Conservation (phyloP, 495 filamentous ascomycete genomes). For the Lophiotrema nucula region DNA sequence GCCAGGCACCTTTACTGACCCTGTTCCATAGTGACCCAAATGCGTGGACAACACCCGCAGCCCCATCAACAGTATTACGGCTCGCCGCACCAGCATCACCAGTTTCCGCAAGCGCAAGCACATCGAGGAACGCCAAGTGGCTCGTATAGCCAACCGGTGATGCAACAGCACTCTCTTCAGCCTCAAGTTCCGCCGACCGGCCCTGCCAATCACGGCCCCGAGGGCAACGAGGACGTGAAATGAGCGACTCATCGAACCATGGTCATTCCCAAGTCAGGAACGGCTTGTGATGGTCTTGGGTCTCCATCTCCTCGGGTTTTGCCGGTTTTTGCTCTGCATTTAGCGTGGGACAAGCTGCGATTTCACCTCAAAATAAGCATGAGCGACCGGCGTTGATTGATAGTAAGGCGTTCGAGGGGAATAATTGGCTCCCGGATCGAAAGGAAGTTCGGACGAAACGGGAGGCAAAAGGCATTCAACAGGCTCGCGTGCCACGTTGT, state of each 20-base stretch:
- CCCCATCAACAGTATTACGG: constrained; percentile 33
- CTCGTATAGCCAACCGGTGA: constrained; percentile 34
- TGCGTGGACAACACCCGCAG: constrained; percentile 34
- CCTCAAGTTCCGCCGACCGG: constrained; percentile 31
- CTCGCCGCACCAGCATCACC: constrained; percentile 36
- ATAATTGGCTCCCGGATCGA: neutral
- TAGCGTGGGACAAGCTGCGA: constrained; percentile 27
- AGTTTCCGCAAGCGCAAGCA: constrained; percentile 32
- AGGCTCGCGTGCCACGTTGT: neutral
- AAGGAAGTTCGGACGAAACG: too few relatives aligned
- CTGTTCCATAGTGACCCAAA: constrained; percentile 32
- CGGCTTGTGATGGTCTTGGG: neutral
- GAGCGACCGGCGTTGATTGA: constrained; percentile 33
- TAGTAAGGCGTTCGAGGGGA: neutral
- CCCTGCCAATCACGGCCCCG: constrained; percentile 28
- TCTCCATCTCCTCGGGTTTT: neutral
- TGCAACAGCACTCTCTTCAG: constrained; percentile 30
- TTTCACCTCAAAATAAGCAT: constrained; percentile 30
- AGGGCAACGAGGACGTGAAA: constrained; percentile 33
- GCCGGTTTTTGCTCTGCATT: constrained; percentile 32
- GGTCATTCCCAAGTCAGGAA: neutral
- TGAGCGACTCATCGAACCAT: constrained; percentile 4
- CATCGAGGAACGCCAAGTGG: constrained; percentile 35
- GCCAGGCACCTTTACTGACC: neutral
- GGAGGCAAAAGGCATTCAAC: neutral